Base-by-base conservation (phyloP, 768 basidiomycete species). In the Jaapia argillacea region DNA sequence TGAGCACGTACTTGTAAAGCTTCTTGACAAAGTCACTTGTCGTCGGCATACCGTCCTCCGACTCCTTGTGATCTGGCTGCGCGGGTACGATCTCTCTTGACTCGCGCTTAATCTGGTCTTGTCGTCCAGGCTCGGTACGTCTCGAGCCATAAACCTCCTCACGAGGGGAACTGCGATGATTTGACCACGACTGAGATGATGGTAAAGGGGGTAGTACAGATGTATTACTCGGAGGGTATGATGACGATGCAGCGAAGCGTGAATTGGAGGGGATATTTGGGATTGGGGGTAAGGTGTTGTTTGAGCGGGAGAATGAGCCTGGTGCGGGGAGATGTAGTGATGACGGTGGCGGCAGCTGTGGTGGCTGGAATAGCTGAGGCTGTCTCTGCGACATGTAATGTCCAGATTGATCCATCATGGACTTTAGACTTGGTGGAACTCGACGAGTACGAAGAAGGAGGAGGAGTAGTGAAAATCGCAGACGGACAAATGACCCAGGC, bases 21-120 rank as follows among this genome's bases (percentile, higher is more conserved):
- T 92, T 93, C 69, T 92, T 92, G 51, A 93, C 90, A 58, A 94
- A 94, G 63, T 93, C 90, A 53, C 79, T 82, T 24, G 91, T 85
- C n/a, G 83, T 77, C 1, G 87, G 82, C 85, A 88, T 83, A 45
- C 71, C 68, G 55, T 88, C 86, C 46, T 88, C 86, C n/a, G 18
- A 10, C 40, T 37, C 23, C 18, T 28, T 14, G 18, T 25, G 35
- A 21, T 38, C 28, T 10, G 10, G 28, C 28, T 33, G 28, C 28
- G 10, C 10, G 28, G 28, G 28, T 16, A 16, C 10, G 28, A 10
- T 10, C 10, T 33, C 28, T 10, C 28, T 10, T 16, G 42, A 24
- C 23, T 35, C 28, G 6, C 18, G 47, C 33, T 21, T 16, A 22
- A 48, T 28, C 41, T 42, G 42, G 41, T 18, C 27, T 25, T 44